Conservation (phyloP, 2,329 filamentous ascomycete genomes). For the Biscogniauxia sp. region DNA sequence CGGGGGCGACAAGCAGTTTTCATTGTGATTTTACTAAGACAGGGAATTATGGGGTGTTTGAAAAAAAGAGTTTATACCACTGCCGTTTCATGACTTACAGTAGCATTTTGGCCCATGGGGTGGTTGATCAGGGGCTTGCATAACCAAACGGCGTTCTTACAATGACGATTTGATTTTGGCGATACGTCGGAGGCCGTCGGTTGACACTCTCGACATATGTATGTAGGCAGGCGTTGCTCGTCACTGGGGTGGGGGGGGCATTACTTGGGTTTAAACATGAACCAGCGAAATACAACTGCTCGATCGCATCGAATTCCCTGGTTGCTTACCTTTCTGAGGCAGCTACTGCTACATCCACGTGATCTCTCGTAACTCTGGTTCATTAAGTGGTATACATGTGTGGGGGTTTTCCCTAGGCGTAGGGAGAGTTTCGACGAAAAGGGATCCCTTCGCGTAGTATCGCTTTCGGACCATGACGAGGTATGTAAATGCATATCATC, state of each 20-base stretch:
- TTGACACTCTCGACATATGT: background rate
- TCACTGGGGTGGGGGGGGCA: background rate
- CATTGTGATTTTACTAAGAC: conserved; percentile 30
- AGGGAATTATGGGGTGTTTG: conserved; percentile 28
- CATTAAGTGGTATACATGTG: background rate
- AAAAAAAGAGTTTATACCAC: conserved; percentile 33
- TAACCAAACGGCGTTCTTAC: conserved; percentile 19
- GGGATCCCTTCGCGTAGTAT: background rate
- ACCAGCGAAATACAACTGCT: background rate
- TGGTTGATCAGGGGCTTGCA: conserved; percentile 17
- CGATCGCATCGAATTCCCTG: background rate
- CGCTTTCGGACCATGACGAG: background rate
- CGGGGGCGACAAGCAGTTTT: conserved; percentile 19
- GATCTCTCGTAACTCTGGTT: background rate
- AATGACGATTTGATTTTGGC: background rate
- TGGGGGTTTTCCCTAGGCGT: too few species aligned
- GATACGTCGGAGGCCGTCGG: background rate
- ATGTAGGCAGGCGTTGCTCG: background rate
- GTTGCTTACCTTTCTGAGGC: background rate
- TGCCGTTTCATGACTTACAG: conserved; percentile 30
- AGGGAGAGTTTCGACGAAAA: background rate
- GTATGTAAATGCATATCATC: background rate
- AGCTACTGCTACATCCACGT: background rate
- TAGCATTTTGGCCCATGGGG: conserved; percentile 19
- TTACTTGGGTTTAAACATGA: background rate